Percentiles rank a stretch among this genome's conserved stretches.
Conservation (phyloP, 1,284 basidiomycete species). For the Meripilus lineatus region DNA sequence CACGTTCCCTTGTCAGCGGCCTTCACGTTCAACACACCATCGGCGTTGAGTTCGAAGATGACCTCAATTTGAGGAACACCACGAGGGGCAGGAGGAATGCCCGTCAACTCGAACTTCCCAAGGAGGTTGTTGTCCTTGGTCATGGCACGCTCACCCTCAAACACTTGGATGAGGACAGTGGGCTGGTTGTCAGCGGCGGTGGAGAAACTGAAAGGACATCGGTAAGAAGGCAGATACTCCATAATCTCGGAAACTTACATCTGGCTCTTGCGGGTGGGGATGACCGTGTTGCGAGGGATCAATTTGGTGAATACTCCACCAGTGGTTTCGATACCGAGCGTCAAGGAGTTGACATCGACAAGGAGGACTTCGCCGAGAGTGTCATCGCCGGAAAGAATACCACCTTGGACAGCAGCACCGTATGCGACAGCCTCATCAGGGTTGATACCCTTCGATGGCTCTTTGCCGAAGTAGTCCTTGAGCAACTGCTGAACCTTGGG, state of each 20-base stretch:
- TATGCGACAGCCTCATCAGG: constrained; percentile 73
- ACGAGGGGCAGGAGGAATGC: constrained; percentile 92
- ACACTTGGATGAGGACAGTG: constrained; percentile 88
- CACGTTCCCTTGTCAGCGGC: constrained; percentile 90
- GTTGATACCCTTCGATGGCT: constrained; percentile 91
- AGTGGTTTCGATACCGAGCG: constrained; percentile 97
- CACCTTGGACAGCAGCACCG: constrained; percentile 75
- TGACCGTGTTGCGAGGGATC: constrained; percentile 94
- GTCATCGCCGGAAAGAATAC: constrained; percentile 89
- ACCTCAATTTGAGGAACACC: constrained; percentile 96
- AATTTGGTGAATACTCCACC: constrained; percentile 99
- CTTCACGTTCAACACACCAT: constrained; percentile 87
- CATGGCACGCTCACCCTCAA: constrained; percentile 90
- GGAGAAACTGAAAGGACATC: constrained; percentile 56
- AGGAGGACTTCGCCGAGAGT: constrained; percentile 84
- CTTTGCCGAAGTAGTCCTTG: constrained; percentile 92
- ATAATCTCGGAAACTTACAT: constrained; percentile 46
- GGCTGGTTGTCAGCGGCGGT: constrained; percentile 95
- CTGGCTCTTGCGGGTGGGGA: constrained; percentile 97
- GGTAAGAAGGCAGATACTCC: background rate
- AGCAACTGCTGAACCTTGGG: constrained; percentile 97
- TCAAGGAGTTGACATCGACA: constrained; percentile 93
- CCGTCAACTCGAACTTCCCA: constrained; percentile 92
- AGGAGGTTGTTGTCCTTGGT: constrained; percentile 99
- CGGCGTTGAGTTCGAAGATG: constrained; percentile 88